Evolutionary conservation across 2,329 filamentous ascomycete genomes (phyloP).

Genomic region (Claviceps purpurea): DNA sequence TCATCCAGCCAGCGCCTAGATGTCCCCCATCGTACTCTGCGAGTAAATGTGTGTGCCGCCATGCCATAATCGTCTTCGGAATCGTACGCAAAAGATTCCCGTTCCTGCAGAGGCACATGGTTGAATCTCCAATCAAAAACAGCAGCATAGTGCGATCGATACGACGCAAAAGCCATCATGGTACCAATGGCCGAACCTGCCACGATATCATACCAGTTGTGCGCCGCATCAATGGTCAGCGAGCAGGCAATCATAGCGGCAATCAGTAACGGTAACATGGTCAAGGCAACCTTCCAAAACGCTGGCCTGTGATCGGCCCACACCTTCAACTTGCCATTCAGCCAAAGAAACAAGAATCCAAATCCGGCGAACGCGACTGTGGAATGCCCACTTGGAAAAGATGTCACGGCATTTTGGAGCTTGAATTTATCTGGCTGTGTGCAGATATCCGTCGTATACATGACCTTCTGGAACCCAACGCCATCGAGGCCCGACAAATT

Average conservation of each 20-base stretch:
- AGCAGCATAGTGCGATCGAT: slow-evolving; percentile 52
- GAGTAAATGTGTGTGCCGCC: slow-evolving; percentile 12
- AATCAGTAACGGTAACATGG: slow-evolving; percentile 45
- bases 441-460: slow-evolving; percentile 52
- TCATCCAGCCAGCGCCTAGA: slow-evolving; percentile 8
- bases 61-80: slow-evolving; percentile 9
- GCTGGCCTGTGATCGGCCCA: slow-evolving; percentile 52
- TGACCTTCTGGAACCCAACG: slow-evolving; percentile 42
- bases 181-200: slow-evolving; percentile 51
- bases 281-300: slow-evolving; percentile 51
- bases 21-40: slow-evolving; percentile 15
- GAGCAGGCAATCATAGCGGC: slow-evolving; percentile 47
- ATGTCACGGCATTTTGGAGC: slow-evolving; percentile 49
- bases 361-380: slow-evolving; percentile 51
- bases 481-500: slow-evolving; percentile 26
- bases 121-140: slow-evolving; percentile 57
- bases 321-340: slow-evolving; percentile 61
- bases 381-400: slow-evolving; percentile 56
- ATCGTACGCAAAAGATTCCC: slow-evolving; percentile 7
- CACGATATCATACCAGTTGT: slow-evolving; percentile 59
- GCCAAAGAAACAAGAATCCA: slow-evolving; percentile 51
- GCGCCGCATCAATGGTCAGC: slow-evolving; percentile 50
- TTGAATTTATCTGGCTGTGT: slow-evolving; percentile 36
- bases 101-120: slow-evolving; percentile 47
- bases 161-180: slow-evolving; percentile 46